phyloP scores from a whole-genome alignment of 768 basidiomycete genomes.

The Multifurca ochricompacta region DNA sequence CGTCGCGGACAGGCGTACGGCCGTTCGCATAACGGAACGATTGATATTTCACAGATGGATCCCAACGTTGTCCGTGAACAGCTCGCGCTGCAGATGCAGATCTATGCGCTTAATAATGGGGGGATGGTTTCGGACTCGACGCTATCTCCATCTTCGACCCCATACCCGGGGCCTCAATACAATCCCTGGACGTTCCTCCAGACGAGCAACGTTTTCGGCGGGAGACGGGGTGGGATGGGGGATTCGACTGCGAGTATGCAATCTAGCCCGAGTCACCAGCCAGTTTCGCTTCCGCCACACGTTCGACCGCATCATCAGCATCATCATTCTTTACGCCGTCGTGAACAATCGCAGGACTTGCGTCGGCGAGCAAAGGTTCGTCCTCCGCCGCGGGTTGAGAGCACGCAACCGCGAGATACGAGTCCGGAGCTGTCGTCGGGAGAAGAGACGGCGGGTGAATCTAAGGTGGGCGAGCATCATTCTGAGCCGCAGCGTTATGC shows the following conservation, averaged over 20 bases:
- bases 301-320: conserved; percentile 38
- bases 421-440: conserved; percentile 71
- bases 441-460: conserved; percentile 75
- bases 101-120: conserved; percentile 66
- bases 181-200: conserved; percentile 72
- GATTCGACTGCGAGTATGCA: conserved; percentile 51
- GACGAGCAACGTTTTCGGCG: conserved; percentile 17
- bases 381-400: conserved; percentile 72
- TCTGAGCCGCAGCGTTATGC: conserved; percentile 20
- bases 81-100: conserved; percentile 68
- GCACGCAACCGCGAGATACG: conserved; percentile 76
- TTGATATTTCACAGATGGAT: conserved; percentile 30
- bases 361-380: conserved; percentile 34
- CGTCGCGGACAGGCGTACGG: conserved; percentile 38
- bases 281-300: conserved; percentile 46
- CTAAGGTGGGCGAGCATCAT: conserved; percentile 25
- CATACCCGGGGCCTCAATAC: conserved; percentile 56
- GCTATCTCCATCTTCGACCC: conserved; percentile 68
- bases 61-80: conserved; percentile 55
- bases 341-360: conserved; percentile 33
- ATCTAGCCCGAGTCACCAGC: conserved; percentile 66
- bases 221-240: conserved; percentile 24
- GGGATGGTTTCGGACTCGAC: conserved; percentile 61
- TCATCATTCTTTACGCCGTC: conserved; percentile 43
- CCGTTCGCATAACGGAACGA: conserved; percentile 30